Evolutionary conservation across 1,139 yeast species (phyloP).

Genomic region (Casaregolazyma suthepensis): DNA sequence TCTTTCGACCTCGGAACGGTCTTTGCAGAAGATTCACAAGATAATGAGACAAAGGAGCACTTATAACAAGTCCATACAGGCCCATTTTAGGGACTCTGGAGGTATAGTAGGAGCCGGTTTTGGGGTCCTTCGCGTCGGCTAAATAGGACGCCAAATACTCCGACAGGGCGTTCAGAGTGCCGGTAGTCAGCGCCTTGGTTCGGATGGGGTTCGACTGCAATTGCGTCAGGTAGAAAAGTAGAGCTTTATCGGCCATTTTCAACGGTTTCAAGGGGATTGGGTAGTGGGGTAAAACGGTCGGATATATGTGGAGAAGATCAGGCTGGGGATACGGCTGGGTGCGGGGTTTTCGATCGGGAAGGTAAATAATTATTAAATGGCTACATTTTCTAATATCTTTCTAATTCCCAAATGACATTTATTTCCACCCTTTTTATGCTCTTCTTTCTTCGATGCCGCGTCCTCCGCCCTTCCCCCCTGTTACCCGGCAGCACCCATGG

Average conservation of each 20-base stretch:
- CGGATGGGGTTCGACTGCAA: constrained; percentile 28
- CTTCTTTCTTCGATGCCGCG: neutral
- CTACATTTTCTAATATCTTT: too few relatives aligned
- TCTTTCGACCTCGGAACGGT: constrained; percentile 31
- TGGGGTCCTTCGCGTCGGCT: constrained; percentile 35
- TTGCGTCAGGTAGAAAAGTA: constrained; percentile 22
- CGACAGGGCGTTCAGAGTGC: constrained; percentile 32
- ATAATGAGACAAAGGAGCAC: constrained; percentile 71
- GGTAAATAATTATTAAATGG: too few relatives aligned
- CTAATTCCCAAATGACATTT: too few relatives aligned
- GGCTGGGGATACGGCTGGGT: neutral
- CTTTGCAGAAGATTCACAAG: constrained; percentile 31
- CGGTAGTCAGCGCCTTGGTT: constrained; percentile 36
- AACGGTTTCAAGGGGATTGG: neutral
- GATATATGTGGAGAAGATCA: neutral
- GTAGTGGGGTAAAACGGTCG: neutral
- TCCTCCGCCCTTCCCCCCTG: neutral
- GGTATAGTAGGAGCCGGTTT: constrained; percentile 32
- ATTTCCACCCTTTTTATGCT: too few relatives aligned
- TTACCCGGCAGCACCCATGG: neutral
- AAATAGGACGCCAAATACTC: constrained; percentile 34
- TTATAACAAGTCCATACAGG: constrained; percentile 60
- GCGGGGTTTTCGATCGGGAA: neutral
- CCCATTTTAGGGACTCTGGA: constrained; percentile 59
- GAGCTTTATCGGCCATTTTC: constrained; percentile 4